Percentiles rank a stretch among this genome's conserved stretches.
Evolutionary conservation across 2,329 filamentous ascomycete species (phyloP).

Genomic region (Fusarium domesticum): DNA sequence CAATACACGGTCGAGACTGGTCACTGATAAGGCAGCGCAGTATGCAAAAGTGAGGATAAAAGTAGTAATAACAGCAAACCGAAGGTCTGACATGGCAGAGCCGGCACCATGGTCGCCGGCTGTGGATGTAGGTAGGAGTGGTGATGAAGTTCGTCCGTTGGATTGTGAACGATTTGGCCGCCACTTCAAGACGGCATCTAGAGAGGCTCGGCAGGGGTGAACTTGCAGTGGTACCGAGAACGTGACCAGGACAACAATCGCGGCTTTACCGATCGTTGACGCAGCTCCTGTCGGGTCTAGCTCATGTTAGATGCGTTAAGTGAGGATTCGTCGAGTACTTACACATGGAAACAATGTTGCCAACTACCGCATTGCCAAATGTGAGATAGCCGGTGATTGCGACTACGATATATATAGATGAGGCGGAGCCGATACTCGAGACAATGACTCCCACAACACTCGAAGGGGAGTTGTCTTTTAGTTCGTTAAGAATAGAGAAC

Average conservation of each 20-base stretch:
- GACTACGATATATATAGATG: slow-evolving; percentile 81
- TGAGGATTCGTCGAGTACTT: slow-evolving; percentile 37
- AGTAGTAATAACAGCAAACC: slow-evolving; percentile 88
- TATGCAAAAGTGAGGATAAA: slow-evolving; percentile 82
- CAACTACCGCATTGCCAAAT: slow-evolving; percentile 83
- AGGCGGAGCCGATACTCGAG: slow-evolving; percentile 85
- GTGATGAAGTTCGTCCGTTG: slow-evolving; percentile 40
- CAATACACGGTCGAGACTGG: slow-evolving; percentile 82
- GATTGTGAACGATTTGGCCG: slow-evolving; percentile 56
- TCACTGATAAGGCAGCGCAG: slow-evolving; percentile 84
- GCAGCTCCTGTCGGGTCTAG: slow-evolving; percentile 52
- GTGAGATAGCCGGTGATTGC: slow-evolving; percentile 95
- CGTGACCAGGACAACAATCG: slow-evolving; percentile 92
- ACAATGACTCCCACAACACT: slow-evolving; percentile 74
- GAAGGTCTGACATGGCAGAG: slow-evolving; percentile 73
- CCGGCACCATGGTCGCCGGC: slow-evolving; percentile 51
- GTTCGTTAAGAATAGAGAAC: slow-evolving; percentile 98
- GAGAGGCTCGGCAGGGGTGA: slow-evolving; percentile 90
- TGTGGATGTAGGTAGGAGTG: slow-evolving; percentile 39
- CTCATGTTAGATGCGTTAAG: slow-evolving; percentile 18
- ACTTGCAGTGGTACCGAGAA: slow-evolving; percentile 96
- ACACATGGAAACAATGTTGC: slow-evolving; percentile 95
- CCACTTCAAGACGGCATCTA: slow-evolving; percentile 95
- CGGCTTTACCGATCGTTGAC: slow-evolving; percentile 89
- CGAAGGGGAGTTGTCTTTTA: slow-evolving; percentile 74